These are phyloP conservation scores for Auricularia sp. DNA, from an alignment of 768 basidiomycete species.

Conservation along the genomic window DNA sequence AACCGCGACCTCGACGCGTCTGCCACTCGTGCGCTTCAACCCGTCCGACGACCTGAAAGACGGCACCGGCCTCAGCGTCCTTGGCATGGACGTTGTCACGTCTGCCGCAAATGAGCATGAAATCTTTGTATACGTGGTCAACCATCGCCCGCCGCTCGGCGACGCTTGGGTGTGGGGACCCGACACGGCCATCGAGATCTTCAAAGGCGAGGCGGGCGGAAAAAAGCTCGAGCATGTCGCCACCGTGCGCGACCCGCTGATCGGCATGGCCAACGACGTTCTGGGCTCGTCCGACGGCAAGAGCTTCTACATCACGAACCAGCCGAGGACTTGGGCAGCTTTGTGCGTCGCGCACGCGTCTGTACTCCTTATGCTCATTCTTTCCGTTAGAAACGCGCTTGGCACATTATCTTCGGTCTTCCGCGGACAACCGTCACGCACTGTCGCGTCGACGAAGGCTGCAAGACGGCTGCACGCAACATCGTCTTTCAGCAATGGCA, in stretches of 20 bases:
- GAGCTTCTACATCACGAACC: constrained; percentile 63
- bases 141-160: constrained; percentile 48
- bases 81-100: constrained; percentile 61
- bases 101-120: constrained; percentile 27
- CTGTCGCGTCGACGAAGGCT: constrained; percentile 50
- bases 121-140: constrained; percentile 60
- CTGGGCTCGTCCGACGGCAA: constrained; percentile 55
- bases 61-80: constrained; percentile 36
- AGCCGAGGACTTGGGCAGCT: constrained; percentile 40
- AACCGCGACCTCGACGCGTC: constrained; percentile 34
- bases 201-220: constrained; percentile 40
- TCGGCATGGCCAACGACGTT: constrained; percentile 62
- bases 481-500: constrained; percentile 53
- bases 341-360: constrained; percentile 28
- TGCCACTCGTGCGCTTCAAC: constrained; percentile 31
- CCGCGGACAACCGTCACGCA: constrained; percentile 45
- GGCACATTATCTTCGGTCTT: constrained; percentile 21
- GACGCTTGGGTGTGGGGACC: constrained; percentile 41
- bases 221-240: constrained; percentile 38
- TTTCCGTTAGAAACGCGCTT: constrained; percentile 13
- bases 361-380: not conserved
- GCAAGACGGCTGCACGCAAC: constrained; percentile 45
- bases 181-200: constrained; percentile 62
- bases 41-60: constrained; percentile 10
- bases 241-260: constrained; percentile 45